Evolutionary conservation across 495 filamentous ascomycete species (phyloP), one percentile per base, ranked within the genome.

Genomic region (Penicillium bovifimosum): DNA sequence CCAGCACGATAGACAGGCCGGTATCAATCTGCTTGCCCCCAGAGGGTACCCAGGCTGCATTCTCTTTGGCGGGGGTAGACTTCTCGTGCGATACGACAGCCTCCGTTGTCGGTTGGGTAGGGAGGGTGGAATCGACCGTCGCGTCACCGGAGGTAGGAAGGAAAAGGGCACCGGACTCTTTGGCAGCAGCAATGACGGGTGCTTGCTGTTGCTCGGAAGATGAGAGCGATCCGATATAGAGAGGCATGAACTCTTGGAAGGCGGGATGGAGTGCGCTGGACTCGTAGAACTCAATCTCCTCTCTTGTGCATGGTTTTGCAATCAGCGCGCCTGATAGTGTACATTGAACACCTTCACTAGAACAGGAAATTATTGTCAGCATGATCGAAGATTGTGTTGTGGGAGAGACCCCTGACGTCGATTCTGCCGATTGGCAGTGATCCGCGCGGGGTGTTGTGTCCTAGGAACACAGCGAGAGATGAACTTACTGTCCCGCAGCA

Each of bases 271-370:
- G 62, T 32, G 76, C 59, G 34, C 84, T 83, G 24, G 85, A 81
- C 69, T 96, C 85, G 80, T 99, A 99, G 72, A 99, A 99, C 24
- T 83, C 81, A 52, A 96, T 82, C 72, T 99, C 93, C 51, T 82
- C 79, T 36, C 80, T 68, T 6, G 89, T 95, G 71, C 93, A 96
- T 27, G 93, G 93, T 70, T 99, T 99, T 67, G 96, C 88, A 63
- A 99, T 85, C 14, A 96, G 75, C 50, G 86, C 80, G 61, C 93
- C 93, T 43, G 88, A 85, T 47, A 78, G 72, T 61, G 96, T 90
- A 64, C 86, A 91, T 55, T 95, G 83, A 39, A 96, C 91, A 56
- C 93, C 93, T 40, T 93, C 91, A 71, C 91, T 97, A 67, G 43
- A 47, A 53, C 29, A 33, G 38, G 29, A 36, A 53, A 41, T 33